These are phyloP conservation scores for Backusella mclennaniae DNA, from an alignment of 192 early-diverging fungal genomes.

Conservation along the genomic window DNA sequence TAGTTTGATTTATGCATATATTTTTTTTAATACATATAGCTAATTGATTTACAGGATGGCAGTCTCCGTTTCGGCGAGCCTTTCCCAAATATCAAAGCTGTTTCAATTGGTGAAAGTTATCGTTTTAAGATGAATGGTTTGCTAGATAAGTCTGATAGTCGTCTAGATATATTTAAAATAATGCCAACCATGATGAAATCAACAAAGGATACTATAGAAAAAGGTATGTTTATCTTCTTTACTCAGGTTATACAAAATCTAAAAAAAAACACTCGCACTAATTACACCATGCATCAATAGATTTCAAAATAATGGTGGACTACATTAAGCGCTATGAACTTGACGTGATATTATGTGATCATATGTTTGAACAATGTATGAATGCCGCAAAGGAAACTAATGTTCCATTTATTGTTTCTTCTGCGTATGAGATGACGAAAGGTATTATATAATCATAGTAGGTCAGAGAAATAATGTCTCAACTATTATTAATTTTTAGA, in stretches of 20 bases:
- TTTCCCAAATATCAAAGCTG: background rate
- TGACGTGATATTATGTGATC: conserved; percentile 22
- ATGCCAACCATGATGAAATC: background rate
- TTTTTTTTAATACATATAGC: background rate
- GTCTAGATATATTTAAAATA: background rate
- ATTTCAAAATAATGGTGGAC: background rate
- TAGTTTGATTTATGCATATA: background rate
- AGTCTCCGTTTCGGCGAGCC: background rate
- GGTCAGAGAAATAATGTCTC: conserved; percentile 12
- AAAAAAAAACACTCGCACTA: background rate
- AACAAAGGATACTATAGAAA: background rate
- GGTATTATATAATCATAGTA: background rate
- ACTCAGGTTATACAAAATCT: background rate
- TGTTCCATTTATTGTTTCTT: conserved; percentile 23
- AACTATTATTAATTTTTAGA: conserved; percentile 9
- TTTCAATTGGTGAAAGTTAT: background rate
- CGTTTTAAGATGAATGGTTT: too few relatives aligned
- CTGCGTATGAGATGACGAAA: background rate
- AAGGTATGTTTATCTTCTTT: background rate
- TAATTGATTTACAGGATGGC: background rate
- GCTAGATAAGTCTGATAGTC: background rate
- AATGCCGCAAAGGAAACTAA: background rate
- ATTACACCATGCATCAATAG: background rate
- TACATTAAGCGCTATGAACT: background rate
- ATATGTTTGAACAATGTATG: conserved; percentile 12